Percentiles rank a stretch among this genome's conserved stretches.
Conservation (phyloP, 192 early-diverging fungal genomes). For the Coemansia reversa region DNA sequence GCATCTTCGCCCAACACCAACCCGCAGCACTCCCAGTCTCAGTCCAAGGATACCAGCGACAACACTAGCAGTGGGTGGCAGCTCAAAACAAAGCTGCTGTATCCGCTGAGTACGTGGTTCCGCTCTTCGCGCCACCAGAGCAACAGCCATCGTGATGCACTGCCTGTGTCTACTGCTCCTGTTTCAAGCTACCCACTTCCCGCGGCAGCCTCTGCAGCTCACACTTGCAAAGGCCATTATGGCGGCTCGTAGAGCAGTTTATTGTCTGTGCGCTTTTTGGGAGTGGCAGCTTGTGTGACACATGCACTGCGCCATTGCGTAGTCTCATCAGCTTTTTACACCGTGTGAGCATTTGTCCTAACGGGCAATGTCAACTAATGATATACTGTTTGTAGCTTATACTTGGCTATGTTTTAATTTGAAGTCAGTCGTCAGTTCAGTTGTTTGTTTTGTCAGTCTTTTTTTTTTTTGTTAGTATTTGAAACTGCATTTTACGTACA, state of each 20-base stretch:
- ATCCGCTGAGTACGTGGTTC: conserved; percentile 53
- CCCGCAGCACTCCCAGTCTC: not conserved
- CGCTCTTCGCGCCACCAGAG: conserved; percentile 41
- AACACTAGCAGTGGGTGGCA: conserved; percentile 31
- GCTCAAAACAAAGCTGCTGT: conserved; percentile 43
- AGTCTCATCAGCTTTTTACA: no score
- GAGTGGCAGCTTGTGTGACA: no score
- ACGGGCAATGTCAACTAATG: no score
- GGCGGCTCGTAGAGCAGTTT: not conserved
- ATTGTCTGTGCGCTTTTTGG: not conserved
- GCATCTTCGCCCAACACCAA: no score
- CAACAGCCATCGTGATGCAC: not conserved
- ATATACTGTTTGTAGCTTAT: no score
- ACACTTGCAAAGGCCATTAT: not conserved
- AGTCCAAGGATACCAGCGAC: not conserved
- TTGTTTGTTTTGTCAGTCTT: no score
- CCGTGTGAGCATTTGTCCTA: no score
- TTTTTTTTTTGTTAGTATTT: no score
- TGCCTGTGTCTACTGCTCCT: not conserved
- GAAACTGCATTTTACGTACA: not conserved
- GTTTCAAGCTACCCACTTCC: conserved; percentile 4
- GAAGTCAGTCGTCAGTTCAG: no score
- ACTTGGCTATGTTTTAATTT: no score
- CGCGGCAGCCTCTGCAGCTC: not conserved
- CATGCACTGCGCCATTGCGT: no score